Percentiles rank a stretch among this genome's conserved stretches.
phyloP scores from a whole-genome alignment of 1,284 basidiomycete species.

The Coniferiporia sulphurascens region DNA sequence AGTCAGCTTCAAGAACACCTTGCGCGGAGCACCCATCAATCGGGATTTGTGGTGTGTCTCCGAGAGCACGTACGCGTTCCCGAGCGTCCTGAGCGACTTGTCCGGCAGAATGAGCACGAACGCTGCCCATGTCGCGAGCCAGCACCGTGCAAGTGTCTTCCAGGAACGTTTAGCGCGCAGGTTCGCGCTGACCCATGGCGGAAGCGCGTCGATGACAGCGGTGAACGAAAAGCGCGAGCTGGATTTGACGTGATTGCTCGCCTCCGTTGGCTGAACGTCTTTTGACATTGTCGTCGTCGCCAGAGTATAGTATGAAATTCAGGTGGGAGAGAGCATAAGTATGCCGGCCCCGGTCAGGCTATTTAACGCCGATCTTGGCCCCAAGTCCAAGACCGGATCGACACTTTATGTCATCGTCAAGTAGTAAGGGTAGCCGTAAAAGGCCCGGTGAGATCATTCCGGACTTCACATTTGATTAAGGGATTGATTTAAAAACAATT shows the following conservation, averaged over 20 bases:
- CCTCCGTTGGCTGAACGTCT: background rate
- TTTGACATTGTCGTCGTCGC: background rate
- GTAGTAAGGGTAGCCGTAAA: background rate
- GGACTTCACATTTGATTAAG: background rate
- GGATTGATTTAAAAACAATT: background rate
- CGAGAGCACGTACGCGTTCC: constrained; percentile 25
- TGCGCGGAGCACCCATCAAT: too few species aligned
- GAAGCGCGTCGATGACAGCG: constrained; percentile 19
- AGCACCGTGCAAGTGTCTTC: constrained; percentile 26
- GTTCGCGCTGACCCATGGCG: constrained; percentile 25
- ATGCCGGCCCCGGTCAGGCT: too few species aligned
- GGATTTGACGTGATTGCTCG: background rate
- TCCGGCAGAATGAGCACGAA: constrained; percentile 26
- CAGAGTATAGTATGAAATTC: background rate
- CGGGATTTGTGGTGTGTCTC: too few species aligned
- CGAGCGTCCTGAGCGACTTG: constrained; percentile 24
- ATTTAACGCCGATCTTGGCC: too few species aligned
- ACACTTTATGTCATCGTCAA: too few species aligned
- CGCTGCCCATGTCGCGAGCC: constrained; percentile 27
- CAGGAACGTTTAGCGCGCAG: constrained; percentile 21
- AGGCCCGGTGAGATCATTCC: background rate
- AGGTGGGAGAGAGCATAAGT: too few species aligned
- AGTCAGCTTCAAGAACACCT: background rate
- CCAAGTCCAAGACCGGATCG: too few species aligned
- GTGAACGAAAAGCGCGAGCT: constrained; percentile 2